Base-by-base conservation (phyloP, 768 basidiomycete genomes). In the Paxillus rubicundulus region DNA sequence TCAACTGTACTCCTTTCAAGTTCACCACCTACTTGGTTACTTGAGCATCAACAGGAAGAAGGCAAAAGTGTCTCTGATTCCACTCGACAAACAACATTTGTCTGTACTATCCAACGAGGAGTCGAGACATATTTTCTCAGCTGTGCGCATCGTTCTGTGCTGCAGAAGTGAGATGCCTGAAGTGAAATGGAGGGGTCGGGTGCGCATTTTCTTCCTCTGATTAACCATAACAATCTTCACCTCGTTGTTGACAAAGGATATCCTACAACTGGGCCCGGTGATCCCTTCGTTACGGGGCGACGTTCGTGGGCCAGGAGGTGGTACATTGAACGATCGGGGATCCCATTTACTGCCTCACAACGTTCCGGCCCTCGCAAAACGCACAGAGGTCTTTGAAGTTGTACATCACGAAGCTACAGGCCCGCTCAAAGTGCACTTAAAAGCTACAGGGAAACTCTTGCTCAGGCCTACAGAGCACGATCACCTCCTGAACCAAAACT, bases 371-470 rank as follows among this genome's bases (percentile, higher is more conserved):
- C 60, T 65, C 2, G 63, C 63, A 10, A 60, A 8, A 21, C 53
- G 65, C 20, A 62, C 53, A 2, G 36, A 62, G 37, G 57, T 55
- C 4, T 64, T 64, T 24, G 60, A 64, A 53, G 60, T 64, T 12
- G 52, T 27, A 2, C 36, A 37, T 17, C 5, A 37, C 16, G 36
- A 37, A 37, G 13, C 36, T 5, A 9, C 30, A 9, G 17, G 17
- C 9, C 28, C 2, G 16, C 9, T 32, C n/a, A 30, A 10, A 10
- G 13, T 10, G n/a, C 17, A 7, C 28, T 5, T 20, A 17, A 12
- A n/a, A 10, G 12, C 18, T 28, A 12, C 32, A 3, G 44, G 36
- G n/a, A 37, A 33, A 14, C n/a, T 32, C 6, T n/a, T 45, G 9
- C 9, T 45, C 44, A 45, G 44, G 18, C 28, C 17, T 17, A 33